Evolutionary conservation across 2,329 filamentous ascomycete species (phyloP).

Genomic region (Penicillium sp.): DNA sequence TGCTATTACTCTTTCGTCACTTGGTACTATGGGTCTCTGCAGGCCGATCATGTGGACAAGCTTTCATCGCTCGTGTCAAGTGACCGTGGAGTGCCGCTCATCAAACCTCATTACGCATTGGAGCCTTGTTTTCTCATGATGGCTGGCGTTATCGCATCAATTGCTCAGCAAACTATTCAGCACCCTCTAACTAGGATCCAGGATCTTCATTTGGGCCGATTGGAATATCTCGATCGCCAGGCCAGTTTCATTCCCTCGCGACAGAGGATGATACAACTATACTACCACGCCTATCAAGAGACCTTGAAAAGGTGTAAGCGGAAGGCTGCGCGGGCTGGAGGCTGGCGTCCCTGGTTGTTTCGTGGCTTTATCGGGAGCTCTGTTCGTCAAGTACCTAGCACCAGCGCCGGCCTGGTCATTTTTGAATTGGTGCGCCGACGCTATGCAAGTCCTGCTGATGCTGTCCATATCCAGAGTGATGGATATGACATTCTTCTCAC

Average conservation of each 20-base stretch:
- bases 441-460: conserved; percentile 56
- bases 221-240: conserved; percentile 60
- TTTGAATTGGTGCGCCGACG: conserved; percentile 64
- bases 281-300: conserved; percentile 61
- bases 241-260: conserved; percentile 44
- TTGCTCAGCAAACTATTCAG: conserved; percentile 59
- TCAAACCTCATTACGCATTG: conserved; percentile 62
- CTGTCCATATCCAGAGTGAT: conserved; percentile 56
- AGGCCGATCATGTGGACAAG: conserved; percentile 27
- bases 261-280: conserved; percentile 51
- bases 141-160: conserved; percentile 58
- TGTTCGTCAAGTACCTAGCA: conserved; percentile 61
- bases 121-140: conserved; percentile 62
- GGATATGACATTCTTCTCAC: conserved; percentile 62
- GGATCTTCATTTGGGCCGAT: conserved; percentile 57
- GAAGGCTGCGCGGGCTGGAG: conserved; percentile 52
- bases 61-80: conserved; percentile 29
- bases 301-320: conserved; percentile 56
- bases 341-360: conserved; percentile 59
- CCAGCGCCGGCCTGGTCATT: conserved; percentile 62
- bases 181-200: conserved; percentile 61
- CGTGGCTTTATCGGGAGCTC: conserved; percentile 57
- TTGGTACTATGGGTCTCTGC: conserved; percentile 54
- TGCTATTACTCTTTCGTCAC: conserved; percentile 61
- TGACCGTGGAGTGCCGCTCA: conserved; percentile 44